Evolutionary conservation across 495 filamentous ascomycete species (phyloP).

Genomic region (Penicillium crystallinum): DNA sequence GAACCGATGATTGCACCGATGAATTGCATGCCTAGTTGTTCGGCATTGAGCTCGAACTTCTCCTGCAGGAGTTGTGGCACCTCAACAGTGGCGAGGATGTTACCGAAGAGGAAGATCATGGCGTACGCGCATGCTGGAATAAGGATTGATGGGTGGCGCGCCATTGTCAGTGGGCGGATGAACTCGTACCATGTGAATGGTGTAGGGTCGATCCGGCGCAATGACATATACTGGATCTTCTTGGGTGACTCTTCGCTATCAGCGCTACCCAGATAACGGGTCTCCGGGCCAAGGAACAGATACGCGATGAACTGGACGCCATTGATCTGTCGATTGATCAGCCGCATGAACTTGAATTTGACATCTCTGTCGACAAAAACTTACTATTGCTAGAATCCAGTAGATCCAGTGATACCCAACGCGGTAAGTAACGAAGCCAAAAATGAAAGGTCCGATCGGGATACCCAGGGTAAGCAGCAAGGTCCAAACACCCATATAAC

Average conservation of each 20-base stretch:
- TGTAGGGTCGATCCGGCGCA: conserved; percentile 45
- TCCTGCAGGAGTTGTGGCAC: conserved; percentile 45
- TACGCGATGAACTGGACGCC: conserved; percentile 49
- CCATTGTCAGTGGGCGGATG: conserved; percentile 40
- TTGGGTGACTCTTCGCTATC: conserved; percentile 19
- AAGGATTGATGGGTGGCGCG: conserved; percentile 34
- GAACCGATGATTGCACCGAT: conserved; percentile 49
- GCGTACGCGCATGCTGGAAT: conserved; percentile 47
- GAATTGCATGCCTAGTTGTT: conserved; percentile 51
- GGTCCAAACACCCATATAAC: conserved; percentile 52
- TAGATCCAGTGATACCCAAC: conserved; percentile 42
- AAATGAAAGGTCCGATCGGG: conserved; percentile 41
- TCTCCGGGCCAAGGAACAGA: conserved; percentile 52
- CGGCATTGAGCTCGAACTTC: conserved; percentile 48
- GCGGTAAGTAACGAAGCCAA: conserved; percentile 42
- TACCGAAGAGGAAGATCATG: conserved; percentile 49
- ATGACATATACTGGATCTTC: conserved; percentile 37
- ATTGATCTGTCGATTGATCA: conserved; percentile 38
- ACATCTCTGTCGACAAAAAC: neutral
- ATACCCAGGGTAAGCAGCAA: conserved; percentile 47
- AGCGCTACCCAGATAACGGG: conserved; percentile 41
- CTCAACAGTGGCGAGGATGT: conserved; percentile 46
- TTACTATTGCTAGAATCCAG: conserved; percentile 42
- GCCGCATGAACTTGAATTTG: neutral
- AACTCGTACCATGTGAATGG: conserved; percentile 46